Percentiles rank a stretch among this genome's conserved stretches.
These are phyloP conservation scores for Lepidium sativum DNA, from an alignment of 345 rosid species.

Conservation along the genomic window DNA sequence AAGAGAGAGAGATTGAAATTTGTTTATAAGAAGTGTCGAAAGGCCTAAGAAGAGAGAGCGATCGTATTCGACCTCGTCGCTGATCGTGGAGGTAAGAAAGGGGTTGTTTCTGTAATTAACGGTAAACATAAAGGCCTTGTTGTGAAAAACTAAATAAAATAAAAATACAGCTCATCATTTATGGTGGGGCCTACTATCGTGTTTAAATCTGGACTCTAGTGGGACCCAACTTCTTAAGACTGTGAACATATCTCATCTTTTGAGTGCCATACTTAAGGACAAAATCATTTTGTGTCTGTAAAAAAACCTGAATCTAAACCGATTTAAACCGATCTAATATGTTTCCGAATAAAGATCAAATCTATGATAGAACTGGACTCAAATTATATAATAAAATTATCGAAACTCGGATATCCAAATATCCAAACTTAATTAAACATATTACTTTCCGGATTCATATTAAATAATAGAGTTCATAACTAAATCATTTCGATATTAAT, in stretches of 20 bases:
- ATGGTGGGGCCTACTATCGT: constrained; percentile 1
- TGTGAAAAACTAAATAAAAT: neutral
- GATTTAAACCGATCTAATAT: no score
- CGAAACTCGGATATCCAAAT: no score
- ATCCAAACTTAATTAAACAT: no score
- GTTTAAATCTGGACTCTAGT: constrained; percentile 4
- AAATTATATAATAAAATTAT: no score
- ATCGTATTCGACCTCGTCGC: constrained; percentile 24
- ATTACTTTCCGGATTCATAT: no score
- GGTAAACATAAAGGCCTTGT: neutral
- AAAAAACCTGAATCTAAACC: no score
- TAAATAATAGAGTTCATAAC: no score
- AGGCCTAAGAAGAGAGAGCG: neutral
- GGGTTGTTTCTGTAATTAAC: neutral
- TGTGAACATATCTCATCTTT: neutral
- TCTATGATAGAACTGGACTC: no score
- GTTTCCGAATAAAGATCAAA: no score
- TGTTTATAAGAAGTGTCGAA: neutral
- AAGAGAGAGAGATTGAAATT: neutral
- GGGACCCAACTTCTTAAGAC: neutral
- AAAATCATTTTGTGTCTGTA: neutral
- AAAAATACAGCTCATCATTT: constrained; percentile 13
- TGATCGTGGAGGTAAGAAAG: constrained; percentile 17
- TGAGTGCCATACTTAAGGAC: neutral
- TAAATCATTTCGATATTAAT: no score